Base-by-base conservation (phyloP, 108 stramenopile genomes). In the Nitzschia palea region DNA sequence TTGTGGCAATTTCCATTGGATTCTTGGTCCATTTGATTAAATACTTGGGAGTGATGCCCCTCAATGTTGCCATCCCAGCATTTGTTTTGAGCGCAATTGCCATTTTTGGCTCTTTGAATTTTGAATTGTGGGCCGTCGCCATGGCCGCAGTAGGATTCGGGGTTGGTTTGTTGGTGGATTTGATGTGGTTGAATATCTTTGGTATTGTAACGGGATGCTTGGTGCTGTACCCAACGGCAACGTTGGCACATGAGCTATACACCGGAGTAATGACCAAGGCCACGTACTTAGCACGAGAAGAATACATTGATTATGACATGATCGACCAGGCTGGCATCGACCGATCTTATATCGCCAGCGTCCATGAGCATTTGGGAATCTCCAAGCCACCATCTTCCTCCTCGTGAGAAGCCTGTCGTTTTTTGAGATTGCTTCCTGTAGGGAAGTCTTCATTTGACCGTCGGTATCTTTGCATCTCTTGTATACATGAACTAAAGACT, bases 51-150 rank as follows among this genome's bases (percentile, higher is more conserved):
- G 34, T 29, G 15, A 48, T 57, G 34, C 37, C 65, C 29, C 15
- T 65, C 31, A 12, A 54, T 15, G 45, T 20, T 26, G 65, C 55
- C 28, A n/a, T 67, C 31, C 65, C 63, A n/a, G 65, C 62, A 6
- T 23, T 74, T 22, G 30, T 58, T 22, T 32, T 66, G 48, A 74
- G 73, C 52, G 57, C 31, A 30, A 32, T 74, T 25, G 73, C 53
- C 9, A 35, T 60, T 23, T 67, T 65, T 35, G 73, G 73, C 4
- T 65, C 73, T 30, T 30, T 65, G 15, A 61, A 66, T 20, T 67
- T 57, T 59, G 65, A 65, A 34, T 45, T 67, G 20, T 67, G 65
- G 73, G 63, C 63, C 23, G 55, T 73, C 27, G 55, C 17, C 22
- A 26, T 54, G 48, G 65, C 73, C 32, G 25, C 54, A 29, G 51